These are phyloP conservation scores for Scytalidium sp. DNA, from an alignment of 2,329 filamentous ascomycete genomes.

Conservation along the genomic window DNA sequence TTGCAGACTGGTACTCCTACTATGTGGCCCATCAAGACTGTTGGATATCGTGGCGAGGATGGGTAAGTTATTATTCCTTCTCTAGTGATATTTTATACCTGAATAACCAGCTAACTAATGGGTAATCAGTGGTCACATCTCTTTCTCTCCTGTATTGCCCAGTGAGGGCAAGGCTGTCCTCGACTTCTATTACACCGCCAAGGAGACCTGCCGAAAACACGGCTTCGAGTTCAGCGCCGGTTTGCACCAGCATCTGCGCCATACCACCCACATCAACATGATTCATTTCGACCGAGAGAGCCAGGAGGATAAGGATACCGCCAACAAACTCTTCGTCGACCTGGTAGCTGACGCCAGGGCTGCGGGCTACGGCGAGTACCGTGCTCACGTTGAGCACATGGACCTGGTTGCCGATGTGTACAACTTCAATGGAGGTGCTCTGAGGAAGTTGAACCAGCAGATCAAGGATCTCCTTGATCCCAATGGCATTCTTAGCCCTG, in stretches of 20 bases:
- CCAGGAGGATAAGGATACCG: conserved; percentile 31
- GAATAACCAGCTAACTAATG: no score
- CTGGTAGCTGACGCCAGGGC: conserved; percentile 32
- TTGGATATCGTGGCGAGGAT: no score
- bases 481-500: conserved; percentile 40
- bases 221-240: conserved; percentile 42
- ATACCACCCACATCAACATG: conserved; percentile 46
- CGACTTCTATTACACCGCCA: conserved; percentile 38
- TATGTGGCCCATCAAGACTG: no score
- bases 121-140: conserved; percentile 6
- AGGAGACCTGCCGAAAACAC: conserved; percentile 38
- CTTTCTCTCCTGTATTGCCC: conserved; percentile 6
- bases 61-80: no score
- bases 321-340: conserved; percentile 31
- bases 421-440: conserved; percentile 34
- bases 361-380: conserved; percentile 29
- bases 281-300: conserved; percentile 44
- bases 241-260: conserved; percentile 46
- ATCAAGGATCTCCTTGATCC: conserved; percentile 42
- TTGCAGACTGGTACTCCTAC: no score
- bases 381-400: conserved; percentile 37
- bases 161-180: conserved; percentile 33
- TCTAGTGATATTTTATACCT: no score
- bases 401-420: conserved; percentile 40
- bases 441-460: conserved; percentile 36